Evolutionary conservation across 2,329 filamentous ascomycete species (phyloP).

Genomic region (Colletotrichum plurivorum): DNA sequence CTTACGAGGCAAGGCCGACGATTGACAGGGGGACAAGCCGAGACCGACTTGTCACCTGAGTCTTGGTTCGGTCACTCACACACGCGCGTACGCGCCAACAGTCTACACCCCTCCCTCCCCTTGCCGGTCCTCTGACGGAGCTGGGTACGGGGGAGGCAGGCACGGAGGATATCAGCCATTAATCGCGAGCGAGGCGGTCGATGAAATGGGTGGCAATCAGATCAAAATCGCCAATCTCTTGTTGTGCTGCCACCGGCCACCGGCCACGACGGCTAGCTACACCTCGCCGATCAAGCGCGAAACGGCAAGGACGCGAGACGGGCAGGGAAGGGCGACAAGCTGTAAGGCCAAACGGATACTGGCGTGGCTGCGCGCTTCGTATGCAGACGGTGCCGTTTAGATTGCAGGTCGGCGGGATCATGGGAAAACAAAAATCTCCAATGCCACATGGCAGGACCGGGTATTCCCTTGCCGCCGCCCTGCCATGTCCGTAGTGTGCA

Average conservation of each 20-base stretch:
- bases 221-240: constrained; percentile 9
- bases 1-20: background rate
- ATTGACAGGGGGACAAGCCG: background rate
- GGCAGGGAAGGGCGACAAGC: background rate
- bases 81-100: too few species aligned
- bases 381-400: constrained; percentile 15
- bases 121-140: too few species aligned
- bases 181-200: background rate
- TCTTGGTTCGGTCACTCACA: too few species aligned
- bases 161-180: background rate
- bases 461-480: constrained; percentile 23
- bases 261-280: constrained; percentile 4
- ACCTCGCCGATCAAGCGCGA: constrained; percentile 16
- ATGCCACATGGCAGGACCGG: constrained; percentile 35
- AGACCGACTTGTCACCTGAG: constrained; percentile 2
- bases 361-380: constrained; percentile 2
- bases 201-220: background rate
- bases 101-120: too few species aligned
- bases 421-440: constrained; percentile 18
- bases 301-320: constrained; percentile 1
- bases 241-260: background rate
- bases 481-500: background rate
- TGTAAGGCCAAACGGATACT: background rate
- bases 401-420: constrained; percentile 19
- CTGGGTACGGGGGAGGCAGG: too few species aligned